phyloP scores from a whole-genome alignment of 495 filamentous ascomycete genomes.

The Corynascus novoguineensis region DNA sequence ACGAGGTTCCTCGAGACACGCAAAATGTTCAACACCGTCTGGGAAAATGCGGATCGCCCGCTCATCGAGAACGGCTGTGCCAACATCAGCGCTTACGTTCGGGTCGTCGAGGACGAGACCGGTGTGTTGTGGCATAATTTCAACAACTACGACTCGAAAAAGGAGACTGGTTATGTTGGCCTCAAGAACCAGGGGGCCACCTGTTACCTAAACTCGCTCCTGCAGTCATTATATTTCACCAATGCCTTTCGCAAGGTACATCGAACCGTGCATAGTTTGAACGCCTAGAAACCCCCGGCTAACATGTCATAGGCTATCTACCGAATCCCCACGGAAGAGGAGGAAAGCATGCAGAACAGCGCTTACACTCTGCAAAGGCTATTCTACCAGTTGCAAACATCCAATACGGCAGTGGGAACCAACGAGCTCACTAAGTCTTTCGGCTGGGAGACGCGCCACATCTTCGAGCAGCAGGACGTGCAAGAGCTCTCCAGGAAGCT shows the following conservation, averaged over 20 bases:
- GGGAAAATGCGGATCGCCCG: conserved; percentile 58
- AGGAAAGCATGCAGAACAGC: conserved; percentile 75
- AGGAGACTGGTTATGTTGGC: conserved; percentile 94
- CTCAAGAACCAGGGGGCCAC: conserved; percentile 97
- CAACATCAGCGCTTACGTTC: conserved; percentile 87
- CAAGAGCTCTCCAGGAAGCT: conserved; percentile 94
- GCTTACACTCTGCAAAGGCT: conserved; percentile 91
- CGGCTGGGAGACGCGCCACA: conserved; percentile 95
- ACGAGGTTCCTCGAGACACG: conserved; percentile 84
- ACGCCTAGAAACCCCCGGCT: background rate
- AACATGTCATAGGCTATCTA: conserved; percentile 71
- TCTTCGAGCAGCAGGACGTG: conserved; percentile 98
- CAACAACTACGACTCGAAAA: conserved; percentile 97
- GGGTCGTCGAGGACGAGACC: conserved; percentile 92
- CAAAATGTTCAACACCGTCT: conserved; percentile 67
- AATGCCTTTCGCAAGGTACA: conserved; percentile 88
- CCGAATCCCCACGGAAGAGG: conserved; percentile 84
- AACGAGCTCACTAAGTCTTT: conserved; percentile 92
- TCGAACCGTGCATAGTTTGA: background rate
- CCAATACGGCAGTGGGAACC: conserved; percentile 72
- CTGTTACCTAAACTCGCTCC: conserved; percentile 94
- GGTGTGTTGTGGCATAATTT: conserved; percentile 99
- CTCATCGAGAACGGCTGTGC: conserved; percentile 82
- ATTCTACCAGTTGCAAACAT: conserved; percentile 90
- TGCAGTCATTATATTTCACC: conserved; percentile 96